phyloP scores from a whole-genome alignment of 306 rosid species.

The Sicyos edulis region DNA sequence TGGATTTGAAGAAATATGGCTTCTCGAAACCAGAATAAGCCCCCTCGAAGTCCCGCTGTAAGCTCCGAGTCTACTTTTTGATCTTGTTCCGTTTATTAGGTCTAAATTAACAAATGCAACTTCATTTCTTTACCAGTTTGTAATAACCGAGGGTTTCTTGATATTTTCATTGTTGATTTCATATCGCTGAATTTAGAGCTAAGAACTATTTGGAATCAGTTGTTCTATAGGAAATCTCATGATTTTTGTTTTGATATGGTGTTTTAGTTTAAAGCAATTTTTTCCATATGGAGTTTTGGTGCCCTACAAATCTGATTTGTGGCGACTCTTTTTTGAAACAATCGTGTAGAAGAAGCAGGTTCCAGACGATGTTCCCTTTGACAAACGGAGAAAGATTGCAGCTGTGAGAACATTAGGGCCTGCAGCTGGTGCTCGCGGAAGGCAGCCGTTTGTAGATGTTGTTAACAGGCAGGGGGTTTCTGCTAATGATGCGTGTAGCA shows the following conservation, averaged over 20 bases:
- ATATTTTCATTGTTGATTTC: not conserved
- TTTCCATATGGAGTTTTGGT: not conserved
- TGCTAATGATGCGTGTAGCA: constrained; percentile 30
- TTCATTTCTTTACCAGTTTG: not conserved
- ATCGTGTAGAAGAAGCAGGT: constrained; percentile 43
- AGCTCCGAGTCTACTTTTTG: constrained; percentile 20
- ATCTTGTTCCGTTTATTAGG: not conserved
- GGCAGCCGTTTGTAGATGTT: constrained; percentile 41
- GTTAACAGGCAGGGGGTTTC: constrained; percentile 34
- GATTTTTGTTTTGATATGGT: not conserved
- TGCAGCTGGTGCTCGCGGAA: constrained; percentile 33
- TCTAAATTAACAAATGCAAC: not conserved
- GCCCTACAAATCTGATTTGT: not conserved
- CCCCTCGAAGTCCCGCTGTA: constrained; percentile 73
- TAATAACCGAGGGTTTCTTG: constrained; percentile 10
- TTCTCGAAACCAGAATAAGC: constrained; percentile 70
- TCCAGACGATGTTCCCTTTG: constrained; percentile 42
- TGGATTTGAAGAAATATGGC: constrained; percentile 37
- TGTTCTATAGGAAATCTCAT: too few species aligned
- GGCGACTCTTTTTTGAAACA: not conserved
- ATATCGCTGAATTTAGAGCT: not conserved
- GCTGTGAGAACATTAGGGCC: constrained; percentile 40
- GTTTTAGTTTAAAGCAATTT: not conserved
- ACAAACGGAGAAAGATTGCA: constrained; percentile 59
- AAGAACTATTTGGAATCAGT: constrained; percentile 4